Evolutionary conservation across 2,329 filamentous ascomycete species (phyloP).

Genomic region (Xylaria sp.): DNA sequence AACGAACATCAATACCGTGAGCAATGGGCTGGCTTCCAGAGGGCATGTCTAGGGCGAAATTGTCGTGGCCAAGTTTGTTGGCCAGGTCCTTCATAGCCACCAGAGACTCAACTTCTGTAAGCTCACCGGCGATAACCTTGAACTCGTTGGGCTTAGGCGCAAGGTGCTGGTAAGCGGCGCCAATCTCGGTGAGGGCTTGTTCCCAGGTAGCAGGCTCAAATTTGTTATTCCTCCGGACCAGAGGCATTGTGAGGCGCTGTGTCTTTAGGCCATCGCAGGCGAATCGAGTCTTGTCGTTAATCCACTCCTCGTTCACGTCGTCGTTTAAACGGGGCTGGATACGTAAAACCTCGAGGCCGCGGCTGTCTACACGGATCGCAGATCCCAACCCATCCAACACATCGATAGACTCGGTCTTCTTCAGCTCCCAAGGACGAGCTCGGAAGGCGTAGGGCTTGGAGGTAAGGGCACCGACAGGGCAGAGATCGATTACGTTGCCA

Average conservation of each 20-base stretch:
- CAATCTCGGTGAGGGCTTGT: slow-evolving; percentile 88
- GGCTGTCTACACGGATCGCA: slow-evolving; percentile 90
- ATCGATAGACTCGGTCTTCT: slow-evolving; percentile 94
- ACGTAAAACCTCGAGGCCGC: slow-evolving; percentile 95
- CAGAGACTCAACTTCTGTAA: slow-evolving; percentile 89
- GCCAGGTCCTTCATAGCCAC: slow-evolving; percentile 97
- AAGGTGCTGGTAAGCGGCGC: slow-evolving; percentile 77
- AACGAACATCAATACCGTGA: slow-evolving; percentile 90
- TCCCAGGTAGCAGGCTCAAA: slow-evolving; percentile 96
- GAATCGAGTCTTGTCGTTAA: slow-evolving; percentile 97
- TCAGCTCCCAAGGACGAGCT: slow-evolving; percentile 94
- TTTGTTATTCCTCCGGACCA: slow-evolving; percentile 86
- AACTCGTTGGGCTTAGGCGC: slow-evolving; percentile 91
- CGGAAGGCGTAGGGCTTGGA: slow-evolving; percentile 99
- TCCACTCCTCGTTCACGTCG: slow-evolving; percentile 99
- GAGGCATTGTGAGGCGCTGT: slow-evolving; percentile 89
- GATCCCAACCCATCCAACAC: slow-evolving; percentile 92
- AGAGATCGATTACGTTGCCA: slow-evolving; percentile 96
- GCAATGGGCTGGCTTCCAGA: slow-evolving; percentile 82
- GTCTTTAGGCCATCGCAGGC: slow-evolving; percentile 97
- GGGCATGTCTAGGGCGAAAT: slow-evolving; percentile 89
- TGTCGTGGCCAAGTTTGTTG: slow-evolving; percentile 96
- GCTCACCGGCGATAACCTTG: slow-evolving; percentile 89
- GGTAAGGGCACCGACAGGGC: slow-evolving; percentile 93
- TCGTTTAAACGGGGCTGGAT: slow-evolving; percentile 92